Conservation (phyloP, 257 asterid species). For the Coffea eugenioides region DNA sequence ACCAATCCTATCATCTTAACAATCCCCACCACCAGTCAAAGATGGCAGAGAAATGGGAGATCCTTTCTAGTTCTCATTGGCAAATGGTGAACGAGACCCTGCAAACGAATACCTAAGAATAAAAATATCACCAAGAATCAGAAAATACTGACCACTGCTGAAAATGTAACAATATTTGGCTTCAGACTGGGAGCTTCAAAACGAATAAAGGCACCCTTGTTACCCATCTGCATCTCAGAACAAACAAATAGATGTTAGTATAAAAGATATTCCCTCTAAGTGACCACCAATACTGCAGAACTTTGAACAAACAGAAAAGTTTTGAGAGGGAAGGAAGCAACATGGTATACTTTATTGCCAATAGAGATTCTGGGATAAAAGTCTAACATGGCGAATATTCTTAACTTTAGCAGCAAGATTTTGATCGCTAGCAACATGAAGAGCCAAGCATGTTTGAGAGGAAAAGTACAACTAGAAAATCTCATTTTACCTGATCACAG, state of each 20-base stretch:
- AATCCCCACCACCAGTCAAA: neutral
- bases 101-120: neutral
- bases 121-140: conserved; percentile 2
- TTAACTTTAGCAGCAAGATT: neutral
- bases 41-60: too few relatives aligned
- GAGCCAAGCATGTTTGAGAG: neutral
- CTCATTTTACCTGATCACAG: conserved; percentile 83
- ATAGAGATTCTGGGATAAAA: neutral
- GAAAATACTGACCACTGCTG: conserved; percentile 86
- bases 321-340: neutral
- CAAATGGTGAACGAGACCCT: neutral
- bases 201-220: conserved; percentile 96
- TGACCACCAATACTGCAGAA: neutral
- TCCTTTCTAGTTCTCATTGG: neutral
- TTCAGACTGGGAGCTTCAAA: conserved; percentile 88
- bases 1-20: neutral
- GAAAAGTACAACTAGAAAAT: conserved; percentile 15
- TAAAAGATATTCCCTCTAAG: neutral
- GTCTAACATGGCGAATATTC: neutral
- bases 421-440: neutral
- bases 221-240: conserved; percentile 78
- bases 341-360: neutral
- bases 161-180: conserved; percentile 81
- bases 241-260: conserved; percentile 18
- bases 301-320: neutral